Base-by-base conservation (phyloP, 1,284 basidiomycete species). In the Athelia psychrophila region DNA sequence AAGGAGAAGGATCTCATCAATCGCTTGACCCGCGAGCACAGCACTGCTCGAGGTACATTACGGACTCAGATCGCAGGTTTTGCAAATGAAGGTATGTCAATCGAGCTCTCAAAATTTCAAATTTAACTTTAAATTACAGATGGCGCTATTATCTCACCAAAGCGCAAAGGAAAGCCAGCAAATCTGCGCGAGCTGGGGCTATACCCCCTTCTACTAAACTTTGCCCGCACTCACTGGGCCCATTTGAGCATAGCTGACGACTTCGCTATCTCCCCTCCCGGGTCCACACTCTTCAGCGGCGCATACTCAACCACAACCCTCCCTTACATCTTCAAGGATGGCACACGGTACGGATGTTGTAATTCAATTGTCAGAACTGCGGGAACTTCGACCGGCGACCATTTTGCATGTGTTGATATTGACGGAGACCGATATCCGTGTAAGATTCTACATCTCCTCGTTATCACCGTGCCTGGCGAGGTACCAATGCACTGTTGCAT, bases 261-360 rank as follows among this genome's bases (percentile, higher is more conserved):
- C n/a, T 42, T 42, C n/a, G 20, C 38, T 22, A 42, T 42, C 38
- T 30, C 6, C 13, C 27, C 27, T 30, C 6, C 13, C 6, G 27
- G 27, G 5, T 30, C 38, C n/a, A 42, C 38, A 8, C 5, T 42
- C 9, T n/a, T 42, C 38, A 42, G 16, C 20, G 38, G 38, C 20
- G 5, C 38, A n/a, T 5, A n/a, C 6, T 42, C 38, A n/a, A 42
- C 38, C 5, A 42, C 6, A 16, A 18, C 38, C 9, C n/a, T 18
- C 8, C 5, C 6, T 42, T 64, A 60, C 49, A 48, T 64, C 20
- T 38, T 44, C 19, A 62, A 64, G 53, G 58, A 61, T 52, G 59
- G 59, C 3, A 48, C 60, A 22, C 53, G 38, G 16, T 62, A 62
- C 48, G 58, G 61, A 20, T 61, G 49, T 9, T 33, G 25, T 8